Base-by-base conservation (phyloP, 2,329 filamentous ascomycete genomes). In the Neofusicoccum sp. region DNA sequence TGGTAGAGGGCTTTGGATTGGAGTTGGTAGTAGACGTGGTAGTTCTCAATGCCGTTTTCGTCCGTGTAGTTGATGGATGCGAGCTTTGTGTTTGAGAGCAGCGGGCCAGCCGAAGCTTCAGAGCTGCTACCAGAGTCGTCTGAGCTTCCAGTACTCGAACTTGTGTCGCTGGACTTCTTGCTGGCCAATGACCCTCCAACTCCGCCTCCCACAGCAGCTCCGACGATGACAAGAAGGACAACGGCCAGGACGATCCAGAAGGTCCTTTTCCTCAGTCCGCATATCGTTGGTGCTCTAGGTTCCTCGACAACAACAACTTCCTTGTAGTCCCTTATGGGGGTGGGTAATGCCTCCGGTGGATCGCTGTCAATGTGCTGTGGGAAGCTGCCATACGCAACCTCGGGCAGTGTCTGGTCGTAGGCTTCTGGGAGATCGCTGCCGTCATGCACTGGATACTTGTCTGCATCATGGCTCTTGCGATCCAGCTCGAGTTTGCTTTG, bases 21-120 rank as follows among this genome's bases (percentile, higher is more conserved):
- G 36, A 59, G 37, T 11, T 59, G 56, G n/a, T 59, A 59, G 41
- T n/a, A 45, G 36, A 59, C 41, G n/a, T 43, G 41, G 56, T 59
- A 16, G 29, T 47, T 44, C 5, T 45, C 14, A 41, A 22, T 45
- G 31, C 41, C 56, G 39, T 33, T 31, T n/a, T 22, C 39, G 56
- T 59, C 56, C 11, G 56, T 59, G n/a, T 16, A 59, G 41, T 59
- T 59, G 39, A 59, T 22, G 8, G 39, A 44, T 4, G 39, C n/a
- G 43, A 59, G 41, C 4, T 28, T 31, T 9, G 56, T 59, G 36
- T 14, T 59, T 34, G 50, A 6, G 48, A 50, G 50, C 22, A 56
- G 37, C 4, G 37, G 16, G 28, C 6, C 31, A 12, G 8, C 28
- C 11, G 50, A 6, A 4, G 22, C 7, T 14, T 34, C 16, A 1